Conservation (phyloP, 2,329 filamentous ascomycete species). For the Nakataea oryzae region DNA sequence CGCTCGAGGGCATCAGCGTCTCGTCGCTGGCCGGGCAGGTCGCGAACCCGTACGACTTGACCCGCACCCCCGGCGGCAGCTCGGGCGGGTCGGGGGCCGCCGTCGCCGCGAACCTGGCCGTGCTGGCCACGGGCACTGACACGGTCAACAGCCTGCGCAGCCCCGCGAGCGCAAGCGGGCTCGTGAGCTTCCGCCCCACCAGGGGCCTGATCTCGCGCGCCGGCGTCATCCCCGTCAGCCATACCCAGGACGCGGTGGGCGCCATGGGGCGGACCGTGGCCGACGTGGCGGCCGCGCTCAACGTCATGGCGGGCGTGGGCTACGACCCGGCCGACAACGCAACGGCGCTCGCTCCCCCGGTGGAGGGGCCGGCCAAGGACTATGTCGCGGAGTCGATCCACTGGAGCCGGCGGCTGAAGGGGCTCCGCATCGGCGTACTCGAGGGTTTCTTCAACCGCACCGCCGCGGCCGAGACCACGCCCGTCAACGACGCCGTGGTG, state of each 20-base stretch:
- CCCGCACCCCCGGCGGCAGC: constrained; percentile 54
- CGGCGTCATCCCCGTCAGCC: constrained; percentile 45
- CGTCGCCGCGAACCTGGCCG: constrained; percentile 41
- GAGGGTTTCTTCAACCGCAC: constrained; percentile 48
- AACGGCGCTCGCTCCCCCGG: constrained; percentile 36
- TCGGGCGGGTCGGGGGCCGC: constrained; percentile 54
- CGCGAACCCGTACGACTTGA: constrained; percentile 53
- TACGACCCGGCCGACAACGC: constrained; percentile 40
- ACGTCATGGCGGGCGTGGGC: constrained; percentile 40
- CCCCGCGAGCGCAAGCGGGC: constrained; percentile 48
- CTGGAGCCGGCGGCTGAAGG: constrained; percentile 12
- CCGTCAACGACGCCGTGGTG: constrained; percentile 44
- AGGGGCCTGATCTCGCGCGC: constrained; percentile 35
- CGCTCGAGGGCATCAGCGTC: constrained; percentile 51
- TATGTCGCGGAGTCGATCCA: constrained; percentile 24
- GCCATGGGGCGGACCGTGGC: constrained; percentile 39
- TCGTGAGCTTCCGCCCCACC: constrained; percentile 50
- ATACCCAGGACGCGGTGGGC: constrained; percentile 44
- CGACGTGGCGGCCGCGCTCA: constrained; percentile 39
- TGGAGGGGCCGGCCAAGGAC: constrained; percentile 26
- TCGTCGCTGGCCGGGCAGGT: constrained; percentile 56
- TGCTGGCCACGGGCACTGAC: constrained; percentile 48
- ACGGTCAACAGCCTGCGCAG: constrained; percentile 53
- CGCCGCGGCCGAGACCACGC: constrained; percentile 37
- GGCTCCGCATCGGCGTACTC: constrained; percentile 21